Conservation (phyloP, 2,329 filamentous ascomycete species). For the Tolypocladium nubicola region DNA sequence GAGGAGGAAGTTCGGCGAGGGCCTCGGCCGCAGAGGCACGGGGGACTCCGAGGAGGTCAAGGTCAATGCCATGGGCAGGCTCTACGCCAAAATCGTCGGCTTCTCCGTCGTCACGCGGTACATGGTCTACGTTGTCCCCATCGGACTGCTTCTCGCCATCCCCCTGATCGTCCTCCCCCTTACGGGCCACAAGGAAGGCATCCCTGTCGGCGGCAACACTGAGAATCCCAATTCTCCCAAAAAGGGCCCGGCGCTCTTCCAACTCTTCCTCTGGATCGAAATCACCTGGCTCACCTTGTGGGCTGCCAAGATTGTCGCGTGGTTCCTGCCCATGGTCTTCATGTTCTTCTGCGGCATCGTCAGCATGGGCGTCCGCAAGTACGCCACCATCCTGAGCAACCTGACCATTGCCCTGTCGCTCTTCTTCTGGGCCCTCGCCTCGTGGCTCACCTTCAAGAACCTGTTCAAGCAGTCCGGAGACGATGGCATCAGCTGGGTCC, state of each 20-base stretch:
- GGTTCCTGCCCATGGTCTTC: constrained; percentile 49
- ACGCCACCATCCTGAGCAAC: constrained; percentile 52
- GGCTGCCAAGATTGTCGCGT: constrained; percentile 55
- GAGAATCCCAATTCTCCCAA: background rate
- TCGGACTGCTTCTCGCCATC: constrained; percentile 49
- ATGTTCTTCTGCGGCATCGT: constrained; percentile 61
- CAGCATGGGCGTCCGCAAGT: constrained; percentile 60
- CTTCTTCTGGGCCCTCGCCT: constrained; percentile 57
- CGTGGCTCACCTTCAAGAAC: constrained; percentile 50
- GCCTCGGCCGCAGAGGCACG: constrained; percentile 30
- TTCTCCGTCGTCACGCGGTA: constrained; percentile 57
- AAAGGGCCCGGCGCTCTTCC: constrained; percentile 40
- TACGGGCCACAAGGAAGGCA: constrained; percentile 26
- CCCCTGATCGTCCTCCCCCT: constrained; percentile 48
- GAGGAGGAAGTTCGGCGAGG: constrained; percentile 35
- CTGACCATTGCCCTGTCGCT: constrained; percentile 57
- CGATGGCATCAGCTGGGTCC: constrained; percentile 38
- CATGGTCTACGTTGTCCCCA: constrained; percentile 55
- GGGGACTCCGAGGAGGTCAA: constrained; percentile 39
- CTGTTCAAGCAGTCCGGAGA: constrained; percentile 28
- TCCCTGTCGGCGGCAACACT: constrained; percentile 23
- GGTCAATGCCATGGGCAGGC: constrained; percentile 53
- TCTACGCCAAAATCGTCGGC: constrained; percentile 54
- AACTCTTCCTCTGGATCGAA: constrained; percentile 60
- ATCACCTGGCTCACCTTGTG: constrained; percentile 58